Percentiles rank a stretch among this genome's conserved stretches.
These are phyloP conservation scores for Suillus alpinus DNA, from an alignment of 768 basidiomycete genomes.

Conservation along the genomic window DNA sequence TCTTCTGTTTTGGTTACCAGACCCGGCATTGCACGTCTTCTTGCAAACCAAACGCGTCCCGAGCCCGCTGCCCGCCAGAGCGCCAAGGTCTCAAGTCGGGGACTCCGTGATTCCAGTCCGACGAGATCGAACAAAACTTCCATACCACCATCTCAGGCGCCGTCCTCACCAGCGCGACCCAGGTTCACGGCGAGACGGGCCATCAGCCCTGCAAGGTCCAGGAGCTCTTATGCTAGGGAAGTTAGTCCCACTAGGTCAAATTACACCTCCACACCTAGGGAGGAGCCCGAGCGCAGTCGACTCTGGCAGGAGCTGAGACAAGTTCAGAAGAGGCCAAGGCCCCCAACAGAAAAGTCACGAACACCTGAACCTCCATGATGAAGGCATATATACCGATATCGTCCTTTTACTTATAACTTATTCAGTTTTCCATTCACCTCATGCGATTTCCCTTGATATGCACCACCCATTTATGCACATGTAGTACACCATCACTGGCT, in stretches of 20 bases:
- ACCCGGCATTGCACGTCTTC: slow-evolving; percentile 37
- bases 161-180: slow-evolving; percentile 28
- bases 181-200: slow-evolving; percentile 36
- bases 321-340: slow-evolving; percentile 44
- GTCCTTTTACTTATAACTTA: slow-evolving; percentile 1
- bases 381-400: background rate
- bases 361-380: slow-evolving; percentile 35
- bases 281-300: slow-evolving; percentile 39
- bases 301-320: slow-evolving; percentile 57
- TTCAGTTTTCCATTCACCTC: background rate
- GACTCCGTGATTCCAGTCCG: slow-evolving; percentile 30
- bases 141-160: slow-evolving; percentile 18
- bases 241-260: slow-evolving; percentile 26
- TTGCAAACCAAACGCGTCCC: slow-evolving; percentile 31
- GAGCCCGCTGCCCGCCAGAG: slow-evolving; percentile 26
- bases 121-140: slow-evolving; percentile 26
- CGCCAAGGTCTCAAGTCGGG: slow-evolving; percentile 23
- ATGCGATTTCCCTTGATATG: slow-evolving; percentile 8
- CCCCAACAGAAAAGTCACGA: slow-evolving; percentile 42
- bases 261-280: slow-evolving; percentile 28
- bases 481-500: background rate
- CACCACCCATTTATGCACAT: slow-evolving; percentile 5
- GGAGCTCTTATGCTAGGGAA: slow-evolving; percentile 24
- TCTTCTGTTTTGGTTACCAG: slow-evolving; percentile 25
- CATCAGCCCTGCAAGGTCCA: slow-evolving; percentile 38